These are phyloP conservation scores for Harringtonia aguacate DNA, from an alignment of 2,329 filamentous ascomycete species.

Conservation along the genomic window DNA sequence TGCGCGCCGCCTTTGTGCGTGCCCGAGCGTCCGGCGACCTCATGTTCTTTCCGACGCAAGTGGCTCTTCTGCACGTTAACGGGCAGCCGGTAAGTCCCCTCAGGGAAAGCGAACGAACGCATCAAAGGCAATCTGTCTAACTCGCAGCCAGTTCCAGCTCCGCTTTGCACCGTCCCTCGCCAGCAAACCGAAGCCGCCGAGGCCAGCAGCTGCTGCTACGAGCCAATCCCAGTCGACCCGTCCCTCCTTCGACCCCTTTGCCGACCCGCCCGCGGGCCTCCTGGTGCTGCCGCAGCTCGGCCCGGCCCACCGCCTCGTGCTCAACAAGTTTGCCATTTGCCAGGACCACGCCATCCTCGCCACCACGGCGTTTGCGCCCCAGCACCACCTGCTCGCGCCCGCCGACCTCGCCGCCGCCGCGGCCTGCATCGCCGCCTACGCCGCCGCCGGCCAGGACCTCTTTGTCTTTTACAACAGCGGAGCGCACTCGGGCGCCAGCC, in stretches of 20 bases:
- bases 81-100: slow-evolving; percentile 29
- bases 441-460: slow-evolving; percentile 25
- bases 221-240: no score
- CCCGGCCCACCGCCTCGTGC: slow-evolving; percentile 47
- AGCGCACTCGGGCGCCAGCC: slow-evolving; percentile 56
- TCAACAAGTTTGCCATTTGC: slow-evolving; percentile 68
- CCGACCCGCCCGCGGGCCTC: slow-evolving; percentile 43
- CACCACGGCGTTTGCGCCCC: slow-evolving; percentile 51
- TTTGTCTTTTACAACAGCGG: slow-evolving; percentile 65
- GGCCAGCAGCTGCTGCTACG: slow-evolving; percentile 15
- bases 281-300: slow-evolving; percentile 36
- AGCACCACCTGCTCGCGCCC: slow-evolving; percentile 51
- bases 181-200: slow-evolving; percentile 48
- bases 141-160: slow-evolving; percentile 61
- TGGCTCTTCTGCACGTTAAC: slow-evolving; percentile 32
- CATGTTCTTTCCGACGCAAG: slow-evolving; percentile 43
- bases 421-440: slow-evolving; percentile 49
- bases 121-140: no score
- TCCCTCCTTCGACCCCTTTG: slow-evolving; percentile 52
- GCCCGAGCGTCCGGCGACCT: slow-evolving; percentile 38
- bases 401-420: slow-evolving; percentile 51
- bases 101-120: not conserved
- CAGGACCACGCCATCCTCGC: slow-evolving; percentile 62
- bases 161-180: slow-evolving; percentile 60
- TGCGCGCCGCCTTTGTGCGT: slow-evolving; percentile 35